These are phyloP conservation scores for Chondrus crispus DNA, from an alignment of 23 red algal genomes.

Conservation along the genomic window DNA sequence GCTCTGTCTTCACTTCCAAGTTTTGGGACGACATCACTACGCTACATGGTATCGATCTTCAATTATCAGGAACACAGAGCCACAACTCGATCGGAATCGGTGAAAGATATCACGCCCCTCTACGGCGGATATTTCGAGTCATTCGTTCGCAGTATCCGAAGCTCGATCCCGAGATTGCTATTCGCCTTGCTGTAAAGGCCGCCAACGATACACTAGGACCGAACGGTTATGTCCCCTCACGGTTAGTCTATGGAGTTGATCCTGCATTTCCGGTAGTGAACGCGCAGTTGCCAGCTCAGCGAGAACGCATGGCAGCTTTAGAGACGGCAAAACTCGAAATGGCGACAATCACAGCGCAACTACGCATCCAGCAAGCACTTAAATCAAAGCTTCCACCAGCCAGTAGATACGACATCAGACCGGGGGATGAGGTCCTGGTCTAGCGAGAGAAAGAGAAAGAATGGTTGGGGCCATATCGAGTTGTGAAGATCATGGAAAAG, in stretches of 20 bases:
- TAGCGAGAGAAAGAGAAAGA: background rate
- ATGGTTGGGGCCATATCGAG: slow-evolving; percentile 3
- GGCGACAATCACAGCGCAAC: background rate
- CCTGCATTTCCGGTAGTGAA: background rate
- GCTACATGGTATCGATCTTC: background rate
- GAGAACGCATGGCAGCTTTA: background rate
- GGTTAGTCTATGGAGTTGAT: background rate
- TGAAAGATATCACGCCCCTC: slow-evolving; percentile 9
- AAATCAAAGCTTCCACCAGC: slow-evolving; percentile 15
- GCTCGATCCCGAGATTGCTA: background rate
- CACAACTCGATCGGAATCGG: slow-evolving; percentile 16
- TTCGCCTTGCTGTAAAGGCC: slow-evolving; percentile 2
- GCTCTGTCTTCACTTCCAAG: background rate
- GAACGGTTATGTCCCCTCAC: background rate
- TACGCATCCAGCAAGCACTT: background rate
- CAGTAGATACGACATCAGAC: background rate
- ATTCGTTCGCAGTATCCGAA: background rate
- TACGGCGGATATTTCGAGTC: background rate
- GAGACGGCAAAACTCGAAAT: background rate
- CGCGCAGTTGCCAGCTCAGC: background rate
- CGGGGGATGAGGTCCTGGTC: background rate
- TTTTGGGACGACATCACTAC: background rate
- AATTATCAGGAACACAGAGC: background rate
- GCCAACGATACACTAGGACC: slow-evolving; percentile 20
- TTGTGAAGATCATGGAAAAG: background rate